phyloP scores from a whole-genome alignment of 352 stramenopile genomes.

The Phytophthora megakarya region DNA sequence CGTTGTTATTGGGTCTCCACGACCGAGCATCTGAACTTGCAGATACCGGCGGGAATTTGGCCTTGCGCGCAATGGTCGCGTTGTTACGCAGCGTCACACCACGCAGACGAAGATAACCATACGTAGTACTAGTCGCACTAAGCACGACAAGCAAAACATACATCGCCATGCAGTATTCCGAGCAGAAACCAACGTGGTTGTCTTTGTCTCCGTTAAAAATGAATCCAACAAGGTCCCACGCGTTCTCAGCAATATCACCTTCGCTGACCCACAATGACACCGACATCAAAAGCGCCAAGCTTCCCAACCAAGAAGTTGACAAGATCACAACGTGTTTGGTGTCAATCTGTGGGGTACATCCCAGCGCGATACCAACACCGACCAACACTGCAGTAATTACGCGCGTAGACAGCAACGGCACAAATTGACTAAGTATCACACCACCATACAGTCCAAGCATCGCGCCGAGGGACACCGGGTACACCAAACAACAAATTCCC shows the following conservation, averaged over 20 bases:
- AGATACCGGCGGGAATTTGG: constrained; percentile 59
- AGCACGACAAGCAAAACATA: constrained; percentile 62
- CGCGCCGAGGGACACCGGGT: constrained; percentile 57
- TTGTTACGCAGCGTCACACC: constrained; percentile 37
- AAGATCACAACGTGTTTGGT: constrained; percentile 72
- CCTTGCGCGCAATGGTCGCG: constrained; percentile 37
- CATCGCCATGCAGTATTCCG: constrained; percentile 58
- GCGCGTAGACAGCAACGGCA: constrained; percentile 61
- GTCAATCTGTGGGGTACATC: constrained; percentile 42
- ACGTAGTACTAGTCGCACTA: constrained; percentile 37
- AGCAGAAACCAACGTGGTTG: constrained; percentile 57
- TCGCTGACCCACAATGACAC: constrained; percentile 72
- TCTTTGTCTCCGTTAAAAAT: constrained; percentile 62
- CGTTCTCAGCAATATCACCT: constrained; percentile 62
- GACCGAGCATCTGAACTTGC: constrained; percentile 81
- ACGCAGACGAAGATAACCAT: constrained; percentile 58
- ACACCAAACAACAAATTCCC: constrained; percentile 65
- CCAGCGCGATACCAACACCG: constrained; percentile 45
- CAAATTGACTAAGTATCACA: constrained; percentile 69
- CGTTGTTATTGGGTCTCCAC: constrained; percentile 54
- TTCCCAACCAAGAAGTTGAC: constrained; percentile 70
- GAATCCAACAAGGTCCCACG: constrained; percentile 72
- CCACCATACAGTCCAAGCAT: constrained; percentile 72
- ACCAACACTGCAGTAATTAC: constrained; percentile 60
- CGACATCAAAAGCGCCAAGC: constrained; percentile 67